phyloP scores from a whole-genome alignment of 441 rosid genomes.

The Adansonia rubrostipa region DNA sequence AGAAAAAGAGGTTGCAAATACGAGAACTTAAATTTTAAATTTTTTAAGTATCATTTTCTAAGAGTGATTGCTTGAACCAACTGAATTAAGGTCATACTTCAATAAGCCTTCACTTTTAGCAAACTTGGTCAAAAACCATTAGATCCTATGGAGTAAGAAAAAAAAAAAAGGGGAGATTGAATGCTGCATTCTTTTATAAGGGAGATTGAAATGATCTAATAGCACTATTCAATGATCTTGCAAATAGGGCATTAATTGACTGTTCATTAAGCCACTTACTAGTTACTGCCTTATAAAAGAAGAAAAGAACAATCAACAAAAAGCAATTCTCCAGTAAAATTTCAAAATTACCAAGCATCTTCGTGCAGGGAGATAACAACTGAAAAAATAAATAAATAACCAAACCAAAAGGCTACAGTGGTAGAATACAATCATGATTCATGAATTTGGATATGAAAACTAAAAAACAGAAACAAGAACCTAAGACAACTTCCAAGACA shows the following conservation, averaged over 20 bases:
- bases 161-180: not conserved
- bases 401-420: not conserved
- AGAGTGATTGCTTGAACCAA: too few relatives aligned
- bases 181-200: too few relatives aligned
- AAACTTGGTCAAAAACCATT: not conserved
- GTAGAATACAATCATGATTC: not conserved
- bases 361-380: not conserved
- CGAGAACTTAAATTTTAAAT: not conserved
- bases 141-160: not conserved
- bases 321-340: conserved; percentile 1
- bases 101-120: not conserved
- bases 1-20: not conserved
- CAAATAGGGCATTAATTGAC: not conserved
- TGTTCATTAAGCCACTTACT: not conserved
- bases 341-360: not conserved
- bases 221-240: not conserved
- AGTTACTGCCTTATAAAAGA: not conserved
- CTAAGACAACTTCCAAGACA: conserved; percentile 8
- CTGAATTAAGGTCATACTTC: too few relatives aligned
- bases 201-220: not conserved
- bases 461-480: not conserved
- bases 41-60: too few relatives aligned
- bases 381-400: not conserved
- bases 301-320: not conserved
- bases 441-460: too few relatives aligned